Evolutionary conservation across 352 stramenopile genomes (phyloP), one percentile per base, ranked within the genome.

Genomic region (Lagenidium giganteum): DNA sequence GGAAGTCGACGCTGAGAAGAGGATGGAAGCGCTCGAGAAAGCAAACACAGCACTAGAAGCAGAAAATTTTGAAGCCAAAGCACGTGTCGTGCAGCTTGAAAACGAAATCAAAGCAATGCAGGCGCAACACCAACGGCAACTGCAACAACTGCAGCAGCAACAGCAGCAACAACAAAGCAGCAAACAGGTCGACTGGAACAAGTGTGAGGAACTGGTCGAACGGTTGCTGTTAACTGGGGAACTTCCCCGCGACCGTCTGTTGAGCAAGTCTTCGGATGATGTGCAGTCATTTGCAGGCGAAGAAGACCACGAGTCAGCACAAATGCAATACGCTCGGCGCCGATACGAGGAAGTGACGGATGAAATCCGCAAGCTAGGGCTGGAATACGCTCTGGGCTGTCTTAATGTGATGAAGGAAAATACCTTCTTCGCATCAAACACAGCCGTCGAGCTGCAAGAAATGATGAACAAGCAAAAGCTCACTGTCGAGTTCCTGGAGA

Each of bases 1-100:
- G 12, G 75, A 88, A 40, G 60, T 90, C 9, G 78, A 90, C 40
- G 52, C 58, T 5, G 65, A 87, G 30, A 83, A 84, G 49, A 61
- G 73, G 11, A 51, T 87, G 8, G 54, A 66, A 16, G 25, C 51
- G 14, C 60, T 90, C 0, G 62, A 87, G 26, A 76, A 83, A 11
- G 45, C 64, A 17, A 87, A 88, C 18, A 33, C 44, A 2, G 50
- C 66, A 34, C 57, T 90, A 0, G 61, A 85, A 21, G 29, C 51
- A 0, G 46, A 54, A 2, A 81, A 84, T 27, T 38, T 57, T 9
- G 59, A 81, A 16, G 53, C 87, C 1, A 59, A 78, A 36, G 36
- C 63, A 14, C 52, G 59, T 1, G 40, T 69, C 24, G 56, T 57
- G 21, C 67, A 87, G 40, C 60, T 84, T 12, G 67, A 87, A 20